Evolutionary conservation across 2,329 filamentous ascomycete species (phyloP).

Genomic region (Ophiostoma sp.): DNA sequence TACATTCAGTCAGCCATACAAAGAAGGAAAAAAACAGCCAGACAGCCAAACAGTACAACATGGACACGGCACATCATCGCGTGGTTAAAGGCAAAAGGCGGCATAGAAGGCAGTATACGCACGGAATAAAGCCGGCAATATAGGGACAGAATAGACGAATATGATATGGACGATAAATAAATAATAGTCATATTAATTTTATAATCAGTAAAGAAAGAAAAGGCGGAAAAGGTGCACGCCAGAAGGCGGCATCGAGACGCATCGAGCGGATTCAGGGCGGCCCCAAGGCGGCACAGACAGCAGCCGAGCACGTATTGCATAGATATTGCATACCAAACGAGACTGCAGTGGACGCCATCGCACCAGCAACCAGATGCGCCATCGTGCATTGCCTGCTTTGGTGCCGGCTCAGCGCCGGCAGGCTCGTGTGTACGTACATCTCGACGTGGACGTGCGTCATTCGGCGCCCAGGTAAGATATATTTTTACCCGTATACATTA

Average conservation of each 20-base stretch:
- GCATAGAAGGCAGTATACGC: background rate
- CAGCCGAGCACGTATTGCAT: constrained; percentile 1
- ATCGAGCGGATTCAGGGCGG: background rate
- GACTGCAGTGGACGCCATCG: background rate
- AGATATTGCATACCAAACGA: background rate
- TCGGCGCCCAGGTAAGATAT: background rate
- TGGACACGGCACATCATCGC: background rate
- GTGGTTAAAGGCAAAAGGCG: background rate
- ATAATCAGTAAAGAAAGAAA: background rate
- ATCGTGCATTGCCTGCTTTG: background rate
- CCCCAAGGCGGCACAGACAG: background rate
- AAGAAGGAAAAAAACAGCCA: background rate
- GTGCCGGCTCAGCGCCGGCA: background rate
- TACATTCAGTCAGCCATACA: no score
- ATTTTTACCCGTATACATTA: background rate
- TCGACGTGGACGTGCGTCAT: background rate
- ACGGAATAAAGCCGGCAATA: background rate
- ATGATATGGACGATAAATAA: background rate
- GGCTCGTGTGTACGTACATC: background rate
- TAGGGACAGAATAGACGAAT: background rate
- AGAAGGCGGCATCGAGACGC: background rate
- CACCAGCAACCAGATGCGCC: background rate
- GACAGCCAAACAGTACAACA: background rate
- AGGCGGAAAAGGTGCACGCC: background rate
- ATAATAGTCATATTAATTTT: background rate